phyloP scores from a whole-genome alignment of 2,329 filamentous ascomycete genomes.

The Chrysoporthe deuterocubensis region DNA sequence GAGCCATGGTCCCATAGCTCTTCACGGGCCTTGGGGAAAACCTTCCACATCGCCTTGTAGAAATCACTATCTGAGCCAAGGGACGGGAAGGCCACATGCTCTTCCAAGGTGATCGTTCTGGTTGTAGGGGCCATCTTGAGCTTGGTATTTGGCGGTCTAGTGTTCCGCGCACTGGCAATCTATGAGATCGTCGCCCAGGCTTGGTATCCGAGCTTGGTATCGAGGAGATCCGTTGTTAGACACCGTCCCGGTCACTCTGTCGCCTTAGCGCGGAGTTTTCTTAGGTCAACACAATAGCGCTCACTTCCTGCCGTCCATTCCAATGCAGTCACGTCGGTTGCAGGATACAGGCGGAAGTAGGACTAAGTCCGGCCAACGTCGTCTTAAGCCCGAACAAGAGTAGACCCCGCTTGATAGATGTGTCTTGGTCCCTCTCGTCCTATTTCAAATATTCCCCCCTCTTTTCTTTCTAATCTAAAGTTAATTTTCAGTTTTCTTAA shows the following conservation, averaged over 20 bases:
- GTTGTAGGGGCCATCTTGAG: background rate
- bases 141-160: background rate
- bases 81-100: conserved; percentile 40
- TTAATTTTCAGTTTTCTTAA: too few species aligned
- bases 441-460: too few species aligned
- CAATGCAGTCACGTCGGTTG: background rate
- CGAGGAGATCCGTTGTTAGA: background rate
- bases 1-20: conserved; percentile 32
- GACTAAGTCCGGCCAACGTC: background rate
- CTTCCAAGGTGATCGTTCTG: conserved; percentile 43
- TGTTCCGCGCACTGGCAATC: background rate
- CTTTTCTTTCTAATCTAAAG: too few species aligned
- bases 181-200: background rate
- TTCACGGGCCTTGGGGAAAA: conserved; percentile 30
- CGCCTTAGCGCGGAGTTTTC: background rate
- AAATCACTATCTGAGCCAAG: conserved; percentile 1
- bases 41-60: conserved; percentile 30
- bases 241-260: background rate
- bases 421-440: too few species aligned
- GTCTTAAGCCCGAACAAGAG: background rate
- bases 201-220: background rate
- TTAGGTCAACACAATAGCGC: too few species aligned
- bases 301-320: background rate
- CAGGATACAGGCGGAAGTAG: background rate
- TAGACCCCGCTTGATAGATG: too few species aligned